Conservation (phyloP, 805 yeast species). For the Yamadazyma olivae region DNA sequence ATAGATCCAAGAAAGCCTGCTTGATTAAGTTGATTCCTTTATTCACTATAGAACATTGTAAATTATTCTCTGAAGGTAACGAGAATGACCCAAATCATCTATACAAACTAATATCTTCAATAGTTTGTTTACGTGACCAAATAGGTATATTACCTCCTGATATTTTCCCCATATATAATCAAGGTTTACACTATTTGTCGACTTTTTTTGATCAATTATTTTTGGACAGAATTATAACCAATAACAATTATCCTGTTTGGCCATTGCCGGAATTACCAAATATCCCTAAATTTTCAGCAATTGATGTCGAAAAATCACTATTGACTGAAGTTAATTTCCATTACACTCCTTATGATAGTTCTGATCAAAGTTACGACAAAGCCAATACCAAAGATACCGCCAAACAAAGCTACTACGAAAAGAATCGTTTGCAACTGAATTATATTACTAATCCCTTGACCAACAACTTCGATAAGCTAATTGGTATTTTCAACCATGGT, state of each 20-base stretch:
- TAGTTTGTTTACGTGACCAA: constrained; percentile 75
- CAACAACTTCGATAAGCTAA: constrained; percentile 45
- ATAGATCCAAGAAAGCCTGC: constrained; percentile 40
- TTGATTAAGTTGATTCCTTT: constrained; percentile 70
- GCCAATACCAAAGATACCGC: constrained; percentile 10
- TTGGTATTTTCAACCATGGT: constrained; percentile 47
- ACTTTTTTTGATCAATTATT: constrained; percentile 54
- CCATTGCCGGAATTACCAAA: constrained; percentile 72
- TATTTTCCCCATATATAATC: constrained; percentile 68
- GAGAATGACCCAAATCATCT: constrained; percentile 39
- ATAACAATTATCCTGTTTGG: constrained; percentile 50
- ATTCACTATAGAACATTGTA: constrained; percentile 82
- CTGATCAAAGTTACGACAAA: constrained; percentile 21
- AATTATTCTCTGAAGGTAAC: constrained; percentile 35
- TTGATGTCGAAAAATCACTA: constrained; percentile 77
- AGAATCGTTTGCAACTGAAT: constrained; percentile 60
- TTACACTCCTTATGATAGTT: constrained; percentile 48
- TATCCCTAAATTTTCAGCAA: constrained; percentile 59
- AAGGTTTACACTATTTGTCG: constrained; percentile 57
- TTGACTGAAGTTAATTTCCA: constrained; percentile 71
- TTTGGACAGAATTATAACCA: constrained; percentile 5
- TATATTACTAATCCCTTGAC: constrained; percentile 67
- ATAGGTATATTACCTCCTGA: constrained; percentile 83
- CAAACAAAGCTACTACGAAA: constrained; percentile 47
- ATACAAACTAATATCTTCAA: constrained; percentile 72